Evolutionary conservation across 1,139 yeast species (phyloP), one percentile per base, ranked within the genome.

Genomic region (Martiniozyma asiatica): DNA sequence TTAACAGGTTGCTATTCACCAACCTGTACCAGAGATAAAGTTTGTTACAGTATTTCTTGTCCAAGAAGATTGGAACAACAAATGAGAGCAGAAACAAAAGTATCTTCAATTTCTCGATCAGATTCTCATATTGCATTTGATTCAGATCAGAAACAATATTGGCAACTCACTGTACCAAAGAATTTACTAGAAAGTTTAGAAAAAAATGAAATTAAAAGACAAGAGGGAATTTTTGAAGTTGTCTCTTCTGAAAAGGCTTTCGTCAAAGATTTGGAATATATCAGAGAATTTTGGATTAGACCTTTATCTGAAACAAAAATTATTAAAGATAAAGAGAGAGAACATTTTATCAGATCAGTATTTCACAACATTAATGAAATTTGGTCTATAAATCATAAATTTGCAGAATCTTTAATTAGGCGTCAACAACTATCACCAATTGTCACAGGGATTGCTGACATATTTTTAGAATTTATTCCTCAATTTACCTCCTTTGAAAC

Each of bases 41-140:
- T 89, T 26, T 89, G 98, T 56, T 89, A 89, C 55, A 80, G 94
- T 32, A 87, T 89, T 43, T 93, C 96, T n/a, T 89, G 98, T 58
- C 98, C 98, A 8, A 69, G 96, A 43, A 69, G 98, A 42, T 61
- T 89, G 30, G 98, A 89, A 55, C 98, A 89, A 53, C 97, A 89
- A 50, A 95, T 95, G 3, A 65, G 97, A 35, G 65, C 84, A 36
- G 84, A 85, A 46, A 65, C 82, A 71, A 82, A 84, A 52, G 85
- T 93, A 6, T 81, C 81, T 45, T 89, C 94, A 24, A 65, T 89
- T 44, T 72, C 75, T 41, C 64, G 94, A 25, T 85, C 93, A 6
- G 93, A 82, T 29, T 75, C 89, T 6, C 65, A 82, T 44, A 65
- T 84, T 18, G 77, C 94, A 2, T 56, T 82, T 27, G 79, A 74